Conservation (phyloP, 2,329 filamentous ascomycete species). For the Colletotrichum chrysophilum region DNA sequence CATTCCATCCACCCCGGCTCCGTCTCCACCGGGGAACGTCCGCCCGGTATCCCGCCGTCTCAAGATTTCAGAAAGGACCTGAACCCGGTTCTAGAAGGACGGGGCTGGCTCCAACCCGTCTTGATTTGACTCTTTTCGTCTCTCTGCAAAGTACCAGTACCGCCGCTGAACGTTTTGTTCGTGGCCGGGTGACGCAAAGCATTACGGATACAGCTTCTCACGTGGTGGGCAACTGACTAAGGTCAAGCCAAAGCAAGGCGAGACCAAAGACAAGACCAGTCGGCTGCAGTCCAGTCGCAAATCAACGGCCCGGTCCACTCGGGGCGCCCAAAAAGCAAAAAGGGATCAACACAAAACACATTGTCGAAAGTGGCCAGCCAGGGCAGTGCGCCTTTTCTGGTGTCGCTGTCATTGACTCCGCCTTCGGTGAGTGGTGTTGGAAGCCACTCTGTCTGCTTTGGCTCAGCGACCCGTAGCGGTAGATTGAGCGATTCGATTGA, state of each 20-base stretch:
- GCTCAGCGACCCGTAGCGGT: neutral
- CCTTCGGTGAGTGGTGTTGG: neutral
- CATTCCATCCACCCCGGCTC: conserved; percentile 8
- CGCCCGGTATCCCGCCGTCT: conserved; percentile 17
- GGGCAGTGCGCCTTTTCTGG: neutral
- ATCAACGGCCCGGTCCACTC: conserved; percentile 15
- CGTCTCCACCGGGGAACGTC: conserved; percentile 18
- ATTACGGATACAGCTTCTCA: neutral
- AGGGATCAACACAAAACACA: neutral
- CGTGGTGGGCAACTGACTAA: neutral
- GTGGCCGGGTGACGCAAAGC: neutral
- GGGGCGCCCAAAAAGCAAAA: neutral
- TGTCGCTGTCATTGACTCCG: neutral
- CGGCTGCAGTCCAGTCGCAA: neutral
- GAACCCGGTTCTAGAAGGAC: conserved; percentile 18
- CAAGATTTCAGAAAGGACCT: conserved; percentile 16
- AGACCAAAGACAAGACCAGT: neutral
- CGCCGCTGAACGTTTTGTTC: neutral
- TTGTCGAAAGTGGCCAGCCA: neutral
- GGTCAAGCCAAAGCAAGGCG: neutral
- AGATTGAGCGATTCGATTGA: neutral
- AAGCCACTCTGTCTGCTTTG: neutral
- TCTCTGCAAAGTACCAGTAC: neutral
- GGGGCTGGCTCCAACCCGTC: neutral
- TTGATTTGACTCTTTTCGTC: neutral